A percentile compares a stretch with the other conserved stretches of the same genome.
These are phyloP conservation scores for Lolium rigidum DNA, from an alignment of 176 grass and related monocot species.

Conservation along the genomic window DNA sequence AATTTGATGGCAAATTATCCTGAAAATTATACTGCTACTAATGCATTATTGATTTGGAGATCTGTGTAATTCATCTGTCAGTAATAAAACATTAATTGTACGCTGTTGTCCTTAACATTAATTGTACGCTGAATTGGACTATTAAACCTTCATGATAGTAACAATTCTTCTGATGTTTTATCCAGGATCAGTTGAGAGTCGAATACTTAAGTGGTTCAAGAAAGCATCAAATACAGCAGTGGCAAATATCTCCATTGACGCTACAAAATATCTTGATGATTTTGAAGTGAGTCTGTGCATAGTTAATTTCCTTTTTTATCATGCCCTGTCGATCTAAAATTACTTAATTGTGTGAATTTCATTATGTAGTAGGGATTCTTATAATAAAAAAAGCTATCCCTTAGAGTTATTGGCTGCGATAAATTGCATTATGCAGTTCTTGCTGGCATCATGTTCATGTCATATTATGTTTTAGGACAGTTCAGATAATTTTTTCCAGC, in stretches of 20 bases:
- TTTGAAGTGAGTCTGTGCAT: conserved; percentile 72
- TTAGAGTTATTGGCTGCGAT: not conserved
- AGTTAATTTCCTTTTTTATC: not conserved
- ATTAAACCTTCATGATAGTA: conserved; percentile 12
- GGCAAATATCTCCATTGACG: conserved; percentile 74
- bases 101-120: not conserved
- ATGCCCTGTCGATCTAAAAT: conserved; percentile 3
- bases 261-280: conserved; percentile 61
- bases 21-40: not conserved
- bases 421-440: conserved; percentile 14
- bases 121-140: conserved; percentile 33
- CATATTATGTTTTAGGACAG: not conserved
- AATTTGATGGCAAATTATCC: not conserved
- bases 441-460: not conserved
- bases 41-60: not conserved
- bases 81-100: not conserved
- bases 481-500: not conserved
- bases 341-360: conserved; percentile 1
- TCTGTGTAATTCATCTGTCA: conserved; percentile 17
- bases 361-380: conserved; percentile 18
- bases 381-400: not conserved
- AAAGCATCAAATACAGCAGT: conserved; percentile 75
- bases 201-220: conserved; percentile 69
- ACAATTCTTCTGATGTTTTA: conserved; percentile 20
- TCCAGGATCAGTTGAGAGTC: conserved; percentile 72